These are phyloP conservation scores for Pneumocystis wakefieldiae DNA, from an alignment of 1,139 yeast species.

Conservation along the genomic window DNA sequence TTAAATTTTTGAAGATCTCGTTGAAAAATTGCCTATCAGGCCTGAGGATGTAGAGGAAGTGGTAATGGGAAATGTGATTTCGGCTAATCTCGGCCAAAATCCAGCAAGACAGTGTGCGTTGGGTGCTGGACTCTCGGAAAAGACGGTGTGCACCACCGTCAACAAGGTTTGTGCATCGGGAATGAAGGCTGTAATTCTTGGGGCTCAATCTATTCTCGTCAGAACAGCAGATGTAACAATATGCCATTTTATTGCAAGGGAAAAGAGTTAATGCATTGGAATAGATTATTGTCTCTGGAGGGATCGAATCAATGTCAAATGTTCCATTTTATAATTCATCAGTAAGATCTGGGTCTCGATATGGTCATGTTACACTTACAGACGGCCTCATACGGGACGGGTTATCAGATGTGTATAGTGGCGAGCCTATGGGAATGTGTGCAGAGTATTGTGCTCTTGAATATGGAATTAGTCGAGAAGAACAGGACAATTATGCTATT, in stretches of 20 bases:
- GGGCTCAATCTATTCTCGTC: constrained; percentile 76
- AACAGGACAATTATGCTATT: constrained; percentile 81
- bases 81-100: constrained; percentile 91
- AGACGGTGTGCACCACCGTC: constrained; percentile 71
- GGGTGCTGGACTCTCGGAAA: constrained; percentile 68
- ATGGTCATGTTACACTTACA: constrained; percentile 60
- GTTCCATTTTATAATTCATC: constrained; percentile 83
- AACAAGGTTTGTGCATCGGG: constrained; percentile 98
- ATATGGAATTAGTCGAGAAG: constrained; percentile 48
- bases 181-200: constrained; percentile 76
- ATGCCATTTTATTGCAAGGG: neutral
- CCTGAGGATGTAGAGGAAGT: constrained; percentile 72
- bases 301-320: constrained; percentile 95
- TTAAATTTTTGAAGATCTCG: constrained; percentile 1
- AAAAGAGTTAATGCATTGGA: neutral
- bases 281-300: constrained; percentile 76
- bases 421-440: constrained; percentile 86
- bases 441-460: constrained; percentile 87
- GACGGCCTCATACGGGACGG: constrained; percentile 92
- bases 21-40: constrained; percentile 29
- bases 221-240: constrained; percentile 53
- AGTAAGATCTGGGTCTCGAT: constrained; percentile 78
- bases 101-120: constrained; percentile 97
- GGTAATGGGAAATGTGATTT: constrained; percentile 80
- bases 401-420: constrained; percentile 73